Conservation (phyloP, 2,329 filamentous ascomycete species). For the Myrmaecium sp. region DNA sequence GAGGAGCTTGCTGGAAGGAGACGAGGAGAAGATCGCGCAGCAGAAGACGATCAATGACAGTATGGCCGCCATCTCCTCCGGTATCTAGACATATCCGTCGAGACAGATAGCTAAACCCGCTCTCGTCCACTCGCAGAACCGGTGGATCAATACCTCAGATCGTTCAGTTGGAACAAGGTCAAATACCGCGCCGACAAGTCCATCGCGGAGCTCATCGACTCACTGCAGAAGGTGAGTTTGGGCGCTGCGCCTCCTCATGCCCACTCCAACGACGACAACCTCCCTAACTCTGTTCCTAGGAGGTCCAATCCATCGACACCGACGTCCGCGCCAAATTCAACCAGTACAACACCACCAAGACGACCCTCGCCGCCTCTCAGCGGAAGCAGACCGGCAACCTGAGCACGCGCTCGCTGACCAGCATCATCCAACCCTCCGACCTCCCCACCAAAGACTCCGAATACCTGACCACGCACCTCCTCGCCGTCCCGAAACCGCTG, state of each 20-base stretch:
- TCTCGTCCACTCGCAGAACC: slow-evolving; percentile 44
- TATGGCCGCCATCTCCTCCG: slow-evolving; percentile 27
- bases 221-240: slow-evolving; percentile 58
- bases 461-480: slow-evolving; percentile 88
- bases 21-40: slow-evolving; percentile 64
- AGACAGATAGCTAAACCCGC: slow-evolving; percentile 1
- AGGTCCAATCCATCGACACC: slow-evolving; percentile 81
- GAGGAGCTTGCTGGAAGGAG: slow-evolving; percentile 64
- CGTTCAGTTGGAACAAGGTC: slow-evolving; percentile 93
- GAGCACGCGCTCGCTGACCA: slow-evolving; percentile 80
- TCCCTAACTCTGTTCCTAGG: slow-evolving; percentile 40
- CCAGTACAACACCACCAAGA: slow-evolving; percentile 86
- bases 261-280: no score
- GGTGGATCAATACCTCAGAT: slow-evolving; percentile 81
- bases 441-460: slow-evolving; percentile 79
- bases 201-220: slow-evolving; percentile 70
- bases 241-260: neutral
- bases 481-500: slow-evolving; percentile 65
- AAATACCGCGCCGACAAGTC: slow-evolving; percentile 91
- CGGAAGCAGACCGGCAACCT: slow-evolving; percentile 93
- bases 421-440: slow-evolving; percentile 59
- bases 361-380: slow-evolving; percentile 63
- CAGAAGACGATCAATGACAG: slow-evolving; percentile 93
- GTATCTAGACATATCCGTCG: neutral
- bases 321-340: slow-evolving; percentile 89